These are phyloP conservation scores for Ophiocordyceps unilateralis DNA, from an alignment of 2,329 filamentous ascomycete species.

Conservation along the genomic window DNA sequence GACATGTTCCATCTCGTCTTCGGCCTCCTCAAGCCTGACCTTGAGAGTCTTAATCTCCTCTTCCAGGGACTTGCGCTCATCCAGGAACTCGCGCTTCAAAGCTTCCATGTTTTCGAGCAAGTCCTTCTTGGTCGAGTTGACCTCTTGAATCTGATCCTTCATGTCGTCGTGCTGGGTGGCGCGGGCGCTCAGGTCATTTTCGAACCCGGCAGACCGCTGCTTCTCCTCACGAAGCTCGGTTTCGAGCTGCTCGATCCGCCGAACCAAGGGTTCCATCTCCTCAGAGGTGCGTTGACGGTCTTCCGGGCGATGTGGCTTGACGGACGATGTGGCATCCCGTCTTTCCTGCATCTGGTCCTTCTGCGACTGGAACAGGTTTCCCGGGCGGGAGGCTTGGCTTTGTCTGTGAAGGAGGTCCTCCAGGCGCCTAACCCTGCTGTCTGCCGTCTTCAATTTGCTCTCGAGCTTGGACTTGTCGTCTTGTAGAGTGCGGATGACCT, in stretches of 20 bases:
- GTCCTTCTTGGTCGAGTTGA: conserved; percentile 82
- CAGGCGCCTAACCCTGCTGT: conserved; percentile 76
- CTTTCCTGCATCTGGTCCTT: conserved; percentile 29
- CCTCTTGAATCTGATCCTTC: conserved; percentile 62
- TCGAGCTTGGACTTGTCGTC: conserved; percentile 66
- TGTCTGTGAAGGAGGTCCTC: conserved; percentile 88
- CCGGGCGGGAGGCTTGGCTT: conserved; percentile 37
- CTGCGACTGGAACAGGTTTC: conserved; percentile 35
- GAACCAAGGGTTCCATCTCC: conserved; percentile 26
- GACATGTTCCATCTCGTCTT: conserved; percentile 80
- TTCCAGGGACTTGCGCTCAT: conserved; percentile 70
- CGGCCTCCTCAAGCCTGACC: conserved; percentile 66
- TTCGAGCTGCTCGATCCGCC: conserved; percentile 49
- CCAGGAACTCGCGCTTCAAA: conserved; percentile 71
- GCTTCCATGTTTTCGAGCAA: conserved; percentile 90
- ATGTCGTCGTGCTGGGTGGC: conserved; percentile 41
- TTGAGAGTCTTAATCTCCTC: conserved; percentile 63
- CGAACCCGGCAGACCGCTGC: conserved; percentile 46
- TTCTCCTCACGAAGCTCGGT: conserved; percentile 60
- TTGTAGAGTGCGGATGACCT: conserved; percentile 58
- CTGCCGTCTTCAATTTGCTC: conserved; percentile 60
- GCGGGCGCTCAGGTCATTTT: conserved; percentile 49
- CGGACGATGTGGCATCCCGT: conserved; percentile 30
- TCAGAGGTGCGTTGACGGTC: conserved; percentile 29
- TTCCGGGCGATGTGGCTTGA: conserved; percentile 25